A percentile compares a stretch with the other conserved stretches of the same genome.
phyloP scores from a whole-genome alignment of 371 early-diverging fungal species.

The Syncephalis plumigaleata region DNA sequence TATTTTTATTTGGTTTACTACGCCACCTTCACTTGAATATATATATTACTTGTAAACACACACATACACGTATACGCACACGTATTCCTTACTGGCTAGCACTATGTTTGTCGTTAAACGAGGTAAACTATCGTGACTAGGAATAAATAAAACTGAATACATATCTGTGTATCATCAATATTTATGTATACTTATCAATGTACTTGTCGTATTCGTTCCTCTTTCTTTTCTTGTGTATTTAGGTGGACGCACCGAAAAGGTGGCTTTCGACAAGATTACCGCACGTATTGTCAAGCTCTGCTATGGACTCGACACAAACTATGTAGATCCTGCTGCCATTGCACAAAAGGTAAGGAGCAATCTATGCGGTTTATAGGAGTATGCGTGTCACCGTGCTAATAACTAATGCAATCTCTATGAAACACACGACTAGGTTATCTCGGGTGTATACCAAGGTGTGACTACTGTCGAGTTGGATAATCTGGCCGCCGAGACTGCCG shows the following conservation, averaged over 20 bases:
- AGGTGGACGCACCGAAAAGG: slow-evolving; percentile 33
- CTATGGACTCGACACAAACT: slow-evolving; percentile 83
- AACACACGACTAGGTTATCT: slow-evolving; percentile 73
- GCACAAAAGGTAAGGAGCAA: slow-evolving; percentile 71
- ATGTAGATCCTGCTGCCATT: slow-evolving; percentile 78
- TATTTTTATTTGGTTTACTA: too few relatives aligned
- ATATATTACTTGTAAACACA: neutral
- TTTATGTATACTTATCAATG: too few relatives aligned
- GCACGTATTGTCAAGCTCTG: slow-evolving; percentile 69
- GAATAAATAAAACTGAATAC: too few relatives aligned
- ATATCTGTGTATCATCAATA: too few relatives aligned
- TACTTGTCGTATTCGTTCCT: too few relatives aligned
- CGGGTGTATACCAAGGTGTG: slow-evolving; percentile 93
- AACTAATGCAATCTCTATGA: neutral
- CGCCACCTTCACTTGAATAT: neutral
- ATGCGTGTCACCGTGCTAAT: neutral
- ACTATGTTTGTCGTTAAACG: too few relatives aligned
- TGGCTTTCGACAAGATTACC: slow-evolving; percentile 80
- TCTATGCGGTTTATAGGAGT: too few relatives aligned
- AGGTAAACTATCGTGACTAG: too few relatives aligned
- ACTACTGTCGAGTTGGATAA: slow-evolving; percentile 94
- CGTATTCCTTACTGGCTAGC: neutral
- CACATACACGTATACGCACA: neutral
- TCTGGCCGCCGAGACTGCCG: slow-evolving; percentile 93
- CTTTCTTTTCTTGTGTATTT: too few relatives aligned